A percentile compares a stretch with the other conserved stretches of the same genome.
These are phyloP conservation scores for Kockovaella imperatae DNA, from an alignment of 768 basidiomycete genomes.

Conservation along the genomic window DNA sequence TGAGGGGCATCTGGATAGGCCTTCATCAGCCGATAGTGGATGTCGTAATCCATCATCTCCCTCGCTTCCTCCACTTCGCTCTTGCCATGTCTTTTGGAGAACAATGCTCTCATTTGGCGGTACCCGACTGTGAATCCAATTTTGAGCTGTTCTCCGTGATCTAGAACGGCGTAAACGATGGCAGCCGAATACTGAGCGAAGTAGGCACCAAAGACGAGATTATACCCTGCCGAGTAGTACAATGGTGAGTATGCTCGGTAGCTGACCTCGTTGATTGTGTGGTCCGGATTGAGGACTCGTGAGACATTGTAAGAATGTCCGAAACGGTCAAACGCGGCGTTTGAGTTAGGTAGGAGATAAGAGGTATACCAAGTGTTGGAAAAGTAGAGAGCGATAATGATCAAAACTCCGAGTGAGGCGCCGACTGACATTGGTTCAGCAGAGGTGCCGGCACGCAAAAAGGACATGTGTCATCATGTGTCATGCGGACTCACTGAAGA, in stretches of 20 bases:
- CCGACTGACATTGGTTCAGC: not conserved
- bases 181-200: conserved; percentile 50
- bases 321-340: conserved; percentile 47
- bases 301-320: conserved; percentile 45
- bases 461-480: conserved; percentile 36
- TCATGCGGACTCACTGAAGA: conserved; percentile 40
- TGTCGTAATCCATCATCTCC: conserved; percentile 42
- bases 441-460: too few species aligned
- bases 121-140: conserved; percentile 32
- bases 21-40: conserved; percentile 58
- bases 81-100: not conserved
- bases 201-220: conserved; percentile 47
- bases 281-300: conserved; percentile 8
- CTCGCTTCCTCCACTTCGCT: not conserved
- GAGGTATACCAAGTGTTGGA: conserved; percentile 32
- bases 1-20: conserved; percentile 53
- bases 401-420: not conserved
- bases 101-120: not conserved
- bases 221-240: conserved; percentile 25
- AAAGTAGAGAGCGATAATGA: conserved; percentile 18
- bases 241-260: conserved; percentile 18
- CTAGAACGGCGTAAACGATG: conserved; percentile 60
- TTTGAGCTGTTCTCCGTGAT: conserved; percentile 58
- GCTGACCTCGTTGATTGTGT: conserved; percentile 7
- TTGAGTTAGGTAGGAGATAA: conserved; percentile 45